Base-by-base conservation (phyloP, 495 filamentous ascomycete species). In the Annulohypoxylon stygium region DNA sequence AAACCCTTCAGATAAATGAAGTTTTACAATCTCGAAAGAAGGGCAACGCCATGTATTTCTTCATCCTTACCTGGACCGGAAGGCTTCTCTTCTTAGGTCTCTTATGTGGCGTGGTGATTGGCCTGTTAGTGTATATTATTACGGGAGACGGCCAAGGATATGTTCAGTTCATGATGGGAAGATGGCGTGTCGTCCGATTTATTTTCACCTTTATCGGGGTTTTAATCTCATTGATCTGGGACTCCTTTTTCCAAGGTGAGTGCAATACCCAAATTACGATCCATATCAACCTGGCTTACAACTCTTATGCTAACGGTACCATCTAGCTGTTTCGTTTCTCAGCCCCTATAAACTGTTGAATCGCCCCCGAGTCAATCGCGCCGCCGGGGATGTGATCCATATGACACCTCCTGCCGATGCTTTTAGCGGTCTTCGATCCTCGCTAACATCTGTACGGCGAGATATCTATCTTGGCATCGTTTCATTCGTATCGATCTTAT, bases 201-300 rank as follows among this genome's bases (percentile, higher is more conserved):
- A 65, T 80, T 5, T 81, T 82, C 37, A 74, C 74, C 11, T 65
- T 63, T 2, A 36, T 77, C 26, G 76, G 80, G 18, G 76, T 76
- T 33, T 14, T 81, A 1, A 63, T 80, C 54, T 61, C 75, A n/a
- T 66, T 79, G 9, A 62, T 71, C 26, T 85, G 82, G 81, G 69
- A 75, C 0, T 73, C 75, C 4, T 80, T 81, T 66, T 81, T 80
- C 20, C 51, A 76, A 43, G 70, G 80, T 76, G 25, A 69, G 74
- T 73, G 26, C 23, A 36, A 16, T 20, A 16, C 11, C 9, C 12
- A 3, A 20, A 11, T 39, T 11, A 20, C 11, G 23, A 3, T 57
- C 61, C 10, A 23, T 37, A 33, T 30, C 30, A 37, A 23, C 0
- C 30, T 33, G 7, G 1, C 33, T 39, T n/a, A 39, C 8, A 11